Evolutionary conservation across 2,329 filamentous ascomycete genomes (phyloP).

Genomic region (Epichloe baconii): DNA sequence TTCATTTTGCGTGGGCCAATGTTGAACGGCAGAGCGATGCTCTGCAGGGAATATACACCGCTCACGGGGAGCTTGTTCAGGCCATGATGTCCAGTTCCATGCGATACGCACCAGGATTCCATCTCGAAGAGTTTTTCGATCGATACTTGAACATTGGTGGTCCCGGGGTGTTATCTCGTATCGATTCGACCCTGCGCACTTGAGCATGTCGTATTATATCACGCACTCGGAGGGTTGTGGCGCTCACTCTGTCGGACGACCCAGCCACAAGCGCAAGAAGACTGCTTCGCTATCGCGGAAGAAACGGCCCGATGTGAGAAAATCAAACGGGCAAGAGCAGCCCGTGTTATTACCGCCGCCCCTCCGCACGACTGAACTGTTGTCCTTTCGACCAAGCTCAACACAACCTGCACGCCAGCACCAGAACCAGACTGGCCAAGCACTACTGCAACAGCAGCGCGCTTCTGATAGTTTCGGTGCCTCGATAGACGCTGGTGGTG

Average conservation of each 20-base stretch:
- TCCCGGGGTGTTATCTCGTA: constrained; percentile 46
- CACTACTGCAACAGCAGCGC: constrained; percentile 10
- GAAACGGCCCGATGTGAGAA: not conserved
- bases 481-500: not conserved
- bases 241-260: constrained; percentile 14
- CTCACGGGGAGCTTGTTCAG: constrained; percentile 71
- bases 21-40: constrained; percentile 71
- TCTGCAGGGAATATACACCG: constrained; percentile 62
- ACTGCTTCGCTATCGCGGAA: constrained; percentile 12
- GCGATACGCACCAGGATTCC: constrained; percentile 66
- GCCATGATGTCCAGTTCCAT: constrained; percentile 50
- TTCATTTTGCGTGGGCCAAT: constrained; percentile 63
- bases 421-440: not conserved
- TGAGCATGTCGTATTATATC: constrained; percentile 44
- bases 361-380: not conserved
- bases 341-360: not conserved
- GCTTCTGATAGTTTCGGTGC: not conserved
- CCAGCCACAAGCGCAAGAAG: constrained; percentile 33
- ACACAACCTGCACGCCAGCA: not conserved
- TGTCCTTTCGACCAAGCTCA: not conserved
- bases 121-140: constrained; percentile 80
- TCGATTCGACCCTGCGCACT: constrained; percentile 59
- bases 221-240: constrained; percentile 26
- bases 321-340: not conserved
- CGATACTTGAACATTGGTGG: constrained; percentile 51